Percentiles rank a stretch among this genome's conserved stretches.
These are phyloP conservation scores for Pseudonitzschia pungens DNA, from an alignment of 108 stramenopile species.

Conservation along the genomic window DNA sequence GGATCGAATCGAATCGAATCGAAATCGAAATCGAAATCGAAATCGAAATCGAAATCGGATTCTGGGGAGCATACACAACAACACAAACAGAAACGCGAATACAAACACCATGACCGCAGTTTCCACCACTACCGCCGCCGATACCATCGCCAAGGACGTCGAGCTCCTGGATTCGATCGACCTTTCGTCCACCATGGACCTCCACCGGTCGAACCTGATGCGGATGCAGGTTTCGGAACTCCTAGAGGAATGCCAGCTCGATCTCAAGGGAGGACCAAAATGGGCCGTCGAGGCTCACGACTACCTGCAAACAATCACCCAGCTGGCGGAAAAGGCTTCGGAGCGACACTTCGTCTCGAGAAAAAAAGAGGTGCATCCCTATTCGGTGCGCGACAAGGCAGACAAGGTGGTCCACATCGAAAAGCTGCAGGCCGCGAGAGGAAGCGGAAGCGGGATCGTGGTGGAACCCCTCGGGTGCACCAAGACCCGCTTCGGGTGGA, in stretches of 20 bases:
- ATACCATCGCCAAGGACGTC: conserved; percentile 42
- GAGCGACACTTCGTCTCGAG: background rate
- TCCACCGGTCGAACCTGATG: conserved; percentile 71
- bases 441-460: background rate
- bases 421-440: background rate
- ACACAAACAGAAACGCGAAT: too few relatives aligned
- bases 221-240: conserved; percentile 67
- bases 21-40: too few relatives aligned
- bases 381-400: conserved; percentile 38
- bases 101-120: too few relatives aligned
- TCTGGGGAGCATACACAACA: too few relatives aligned
- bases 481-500: conserved; percentile 40
- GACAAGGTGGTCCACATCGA: conserved; percentile 54
- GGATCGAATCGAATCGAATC: too few relatives aligned
- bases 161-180: conserved; percentile 48
- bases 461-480: conserved; percentile 34
- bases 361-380: background rate
- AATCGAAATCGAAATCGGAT: too few relatives aligned
- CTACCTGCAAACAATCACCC: conserved; percentile 45
- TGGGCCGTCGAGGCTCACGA: conserved; percentile 51
- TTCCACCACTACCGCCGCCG: background rate
- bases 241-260: conserved; percentile 58
- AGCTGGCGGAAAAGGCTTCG: background rate
- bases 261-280: conserved; percentile 22
- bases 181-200: conserved; percentile 38